Percentiles rank a stretch among this genome's conserved stretches.
phyloP scores from a whole-genome alignment of 768 basidiomycete genomes.

The Pholiota microspora region DNA sequence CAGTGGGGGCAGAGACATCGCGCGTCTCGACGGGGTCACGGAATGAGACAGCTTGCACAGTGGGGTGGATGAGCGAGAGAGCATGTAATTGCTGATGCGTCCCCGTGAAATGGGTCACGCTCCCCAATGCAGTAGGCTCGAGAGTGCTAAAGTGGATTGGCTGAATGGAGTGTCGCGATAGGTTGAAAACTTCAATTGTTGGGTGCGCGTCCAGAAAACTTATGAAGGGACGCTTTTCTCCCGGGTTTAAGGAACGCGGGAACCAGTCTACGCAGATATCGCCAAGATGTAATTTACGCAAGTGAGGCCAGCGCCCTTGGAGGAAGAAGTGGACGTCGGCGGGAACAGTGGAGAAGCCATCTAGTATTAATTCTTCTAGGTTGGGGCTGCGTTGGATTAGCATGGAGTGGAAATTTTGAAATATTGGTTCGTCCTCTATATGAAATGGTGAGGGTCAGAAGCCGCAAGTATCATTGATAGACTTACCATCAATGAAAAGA shows the following conservation, averaged over 20 bases:
- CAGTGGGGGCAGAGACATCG: slow-evolving; percentile 61
- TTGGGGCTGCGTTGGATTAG: slow-evolving; percentile 61
- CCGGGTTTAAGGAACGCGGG: slow-evolving; percentile 31
- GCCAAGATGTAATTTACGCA: slow-evolving; percentile 60
- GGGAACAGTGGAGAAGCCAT: slow-evolving; percentile 51
- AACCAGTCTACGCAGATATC: slow-evolving; percentile 65
- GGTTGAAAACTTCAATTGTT: slow-evolving; percentile 43
- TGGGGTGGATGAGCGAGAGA: slow-evolving; percentile 47
- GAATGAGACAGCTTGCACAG: slow-evolving; percentile 56
- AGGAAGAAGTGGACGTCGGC: slow-evolving; percentile 56
- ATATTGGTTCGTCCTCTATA: slow-evolving; percentile 51
- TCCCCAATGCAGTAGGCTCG: slow-evolving; percentile 39
- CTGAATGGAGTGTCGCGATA: slow-evolving; percentile 53
- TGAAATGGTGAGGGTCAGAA: not conserved
- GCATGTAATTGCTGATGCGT: slow-evolving; percentile 66
- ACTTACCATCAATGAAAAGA: slow-evolving; percentile 53
- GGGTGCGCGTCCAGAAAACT: slow-evolving; percentile 68
- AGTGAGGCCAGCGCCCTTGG: slow-evolving; percentile 63
- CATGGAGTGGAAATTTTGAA: slow-evolving; percentile 67
- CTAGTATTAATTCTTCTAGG: slow-evolving; percentile 61
- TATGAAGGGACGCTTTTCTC: slow-evolving; percentile 57
- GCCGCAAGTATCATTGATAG: not conserved
- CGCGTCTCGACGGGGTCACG: slow-evolving; percentile 67
- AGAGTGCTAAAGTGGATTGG: slow-evolving; percentile 52
- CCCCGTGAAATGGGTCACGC: slow-evolving; percentile 62